Evolutionary conservation across 2,329 filamentous ascomycete genomes (phyloP), one percentile per base, ranked within the genome.

Genomic region (Ascomycota sp.): DNA sequence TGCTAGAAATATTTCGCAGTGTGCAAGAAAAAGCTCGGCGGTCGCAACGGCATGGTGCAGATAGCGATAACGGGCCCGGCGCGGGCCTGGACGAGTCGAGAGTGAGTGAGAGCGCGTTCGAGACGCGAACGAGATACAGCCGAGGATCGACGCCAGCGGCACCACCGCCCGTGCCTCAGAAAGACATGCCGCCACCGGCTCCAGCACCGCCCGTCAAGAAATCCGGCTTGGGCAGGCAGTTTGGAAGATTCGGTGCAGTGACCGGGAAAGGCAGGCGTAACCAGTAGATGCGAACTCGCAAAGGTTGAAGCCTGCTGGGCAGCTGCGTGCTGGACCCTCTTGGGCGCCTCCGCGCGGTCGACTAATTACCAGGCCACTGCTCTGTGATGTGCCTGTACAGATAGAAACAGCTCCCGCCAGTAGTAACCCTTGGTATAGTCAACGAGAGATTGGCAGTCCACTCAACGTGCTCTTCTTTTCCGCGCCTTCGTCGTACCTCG

Each of bases 1-100:
- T 98, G 23, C 65, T 98, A 5, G 89, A 98, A 38, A 93, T 94
- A 46, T 98, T 98, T 55, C 79, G 80, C 40, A 70, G 65, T 30
- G 86, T 91, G 2, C 89, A 98, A 46, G 89, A 98, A 40, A 73
- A 71, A 35, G 78, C 85, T 5, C 68, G 83, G 32, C 65, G 82
- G 31, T 61, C 69, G 9, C 75, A 82, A 44, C 60, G 72, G 34
- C 52, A 67, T 30, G 61, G 60, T 29, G 49, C 61, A 27, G 65
- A 68, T 10, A 53, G 61, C 5, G 55, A 61, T 22, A 62, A 69
- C 29, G 51, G 56, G 5, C 48, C 54, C 4, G 48, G 51, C 4
- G 48, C 64, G n/a, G 57, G 54, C 12, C 48, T 60, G 27, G 44
- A 51, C 15, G 56, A 59, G 25, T 42, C 58, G 21, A 46, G 54